Percentiles rank a stretch among this genome's conserved stretches.
Evolutionary conservation across 495 filamentous ascomycete genomes (phyloP).

Genomic region (Podospora anserina): DNA sequence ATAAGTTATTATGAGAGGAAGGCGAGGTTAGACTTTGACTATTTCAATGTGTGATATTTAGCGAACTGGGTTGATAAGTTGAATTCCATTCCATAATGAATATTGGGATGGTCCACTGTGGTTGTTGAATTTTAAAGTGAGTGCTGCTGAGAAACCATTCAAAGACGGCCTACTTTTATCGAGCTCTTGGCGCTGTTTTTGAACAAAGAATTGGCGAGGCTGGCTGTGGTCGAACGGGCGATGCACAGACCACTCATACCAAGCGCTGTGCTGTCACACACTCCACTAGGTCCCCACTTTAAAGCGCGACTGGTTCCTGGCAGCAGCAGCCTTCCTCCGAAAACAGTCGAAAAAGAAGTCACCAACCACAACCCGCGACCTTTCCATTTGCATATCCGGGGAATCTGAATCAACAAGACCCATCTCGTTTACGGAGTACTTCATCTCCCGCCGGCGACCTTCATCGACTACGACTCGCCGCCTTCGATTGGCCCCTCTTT

Average conservation of each 20-base stretch:
- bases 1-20: background rate
- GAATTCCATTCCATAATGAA: background rate
- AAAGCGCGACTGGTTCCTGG: slow-evolving; percentile 6
- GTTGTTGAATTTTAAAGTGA: background rate
- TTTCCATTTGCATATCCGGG: background rate
- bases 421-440: background rate
- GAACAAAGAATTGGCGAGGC: background rate
- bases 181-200: background rate
- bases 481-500: background rate
- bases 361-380: background rate
- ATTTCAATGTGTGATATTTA: background rate
- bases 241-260: background rate
- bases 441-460: background rate
- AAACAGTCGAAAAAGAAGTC: slow-evolving; percentile 17
- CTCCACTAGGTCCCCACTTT: background rate
- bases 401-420: slow-evolving; percentile 2
- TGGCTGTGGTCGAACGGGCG: background rate
- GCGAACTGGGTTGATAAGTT: background rate
- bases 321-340: slow-evolving; percentile 17
- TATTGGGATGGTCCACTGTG: background rate
- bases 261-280: background rate
- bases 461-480: background rate
- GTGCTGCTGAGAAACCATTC: too few relatives aligned
- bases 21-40: background rate
- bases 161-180: background rate